These are phyloP conservation scores for Lepidium didymum DNA, from an alignment of 345 rosid species.

Conservation along the genomic window DNA sequence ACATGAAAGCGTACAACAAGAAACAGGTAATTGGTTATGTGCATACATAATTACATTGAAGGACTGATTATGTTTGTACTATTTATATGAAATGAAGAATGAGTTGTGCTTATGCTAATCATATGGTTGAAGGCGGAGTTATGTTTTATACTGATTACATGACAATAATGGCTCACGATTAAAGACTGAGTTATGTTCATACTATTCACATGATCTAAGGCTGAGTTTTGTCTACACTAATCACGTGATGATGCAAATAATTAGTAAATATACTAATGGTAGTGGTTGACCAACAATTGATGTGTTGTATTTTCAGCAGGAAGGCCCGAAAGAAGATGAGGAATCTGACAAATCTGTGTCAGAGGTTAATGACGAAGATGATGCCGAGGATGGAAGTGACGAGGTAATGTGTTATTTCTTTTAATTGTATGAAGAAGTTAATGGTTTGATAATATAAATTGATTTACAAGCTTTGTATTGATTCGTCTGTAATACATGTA, in stretches of 20 bases:
- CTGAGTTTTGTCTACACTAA: too few species aligned
- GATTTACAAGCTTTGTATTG: too few species aligned
- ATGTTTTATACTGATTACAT: too few species aligned
- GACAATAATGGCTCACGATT: not conserved
- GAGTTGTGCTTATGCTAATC: not conserved
- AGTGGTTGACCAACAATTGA: not conserved
- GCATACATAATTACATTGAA: not conserved
- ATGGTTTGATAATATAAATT: not conserved
- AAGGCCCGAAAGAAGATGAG: constrained; percentile 65
- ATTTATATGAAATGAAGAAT: not conserved
- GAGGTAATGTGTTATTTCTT: constrained; percentile 37
- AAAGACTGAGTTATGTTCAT: not conserved
- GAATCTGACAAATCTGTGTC: constrained; percentile 95
- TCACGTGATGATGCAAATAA: not conserved
- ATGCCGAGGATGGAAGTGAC: constrained; percentile 69
- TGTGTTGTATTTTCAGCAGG: constrained; percentile 40
- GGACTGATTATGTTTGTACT: not conserved
- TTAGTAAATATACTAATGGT: not conserved
- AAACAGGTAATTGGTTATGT: constrained; percentile 38
- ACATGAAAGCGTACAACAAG: constrained; percentile 83
- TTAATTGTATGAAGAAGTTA: not conserved
- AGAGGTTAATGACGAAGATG: constrained; percentile 86
- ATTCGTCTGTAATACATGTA: not conserved
- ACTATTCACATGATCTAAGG: not conserved
- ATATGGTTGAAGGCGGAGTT: not conserved